These are phyloP conservation scores for Chiua virens DNA, from an alignment of 768 basidiomycete genomes.

Conservation along the genomic window DNA sequence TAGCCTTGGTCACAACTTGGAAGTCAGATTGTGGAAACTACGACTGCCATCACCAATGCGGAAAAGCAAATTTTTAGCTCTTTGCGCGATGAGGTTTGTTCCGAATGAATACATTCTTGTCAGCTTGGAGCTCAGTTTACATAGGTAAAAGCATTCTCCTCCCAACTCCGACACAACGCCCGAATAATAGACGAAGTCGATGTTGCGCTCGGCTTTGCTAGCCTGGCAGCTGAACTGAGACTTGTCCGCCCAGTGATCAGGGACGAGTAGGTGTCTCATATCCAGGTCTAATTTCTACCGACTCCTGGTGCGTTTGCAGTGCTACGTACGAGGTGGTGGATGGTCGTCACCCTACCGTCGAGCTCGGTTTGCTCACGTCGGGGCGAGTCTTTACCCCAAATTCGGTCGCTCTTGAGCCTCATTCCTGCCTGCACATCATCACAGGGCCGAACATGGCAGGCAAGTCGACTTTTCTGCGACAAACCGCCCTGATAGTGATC, in stretches of 20 bases:
- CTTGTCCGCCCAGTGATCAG: conserved; percentile 71
- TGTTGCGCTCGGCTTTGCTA: conserved; percentile 77
- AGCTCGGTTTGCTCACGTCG: conserved; percentile 73
- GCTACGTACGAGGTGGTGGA: conserved; percentile 64
- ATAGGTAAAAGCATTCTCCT: conserved; percentile 62
- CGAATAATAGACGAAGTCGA: conserved; percentile 86
- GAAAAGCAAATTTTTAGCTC: conserved; percentile 76
- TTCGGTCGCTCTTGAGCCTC: conserved; percentile 59
- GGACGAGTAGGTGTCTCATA: conserved; percentile 55
- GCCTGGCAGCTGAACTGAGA: conserved; percentile 73
- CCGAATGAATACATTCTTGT: neutral
- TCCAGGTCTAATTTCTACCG: neutral
- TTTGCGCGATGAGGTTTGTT: conserved; percentile 62
- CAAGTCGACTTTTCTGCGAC: conserved; percentile 91
- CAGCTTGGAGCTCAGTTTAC: conserved; percentile 2
- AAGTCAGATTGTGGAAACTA: conserved; percentile 60
- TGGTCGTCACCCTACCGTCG: conserved; percentile 92
- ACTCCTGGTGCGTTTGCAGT: conserved; percentile 29
- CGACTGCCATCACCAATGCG: conserved; percentile 46
- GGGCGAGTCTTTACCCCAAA: conserved; percentile 87
- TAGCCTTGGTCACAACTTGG: conserved; percentile 80
- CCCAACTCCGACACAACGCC: conserved; percentile 68
- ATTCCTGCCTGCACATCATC: conserved; percentile 73
- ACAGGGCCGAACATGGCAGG: conserved; percentile 97
- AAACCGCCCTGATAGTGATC: conserved; percentile 85